Base-by-base conservation (phyloP, 2,329 filamentous ascomycete species). In the Fusarium subtropicale region DNA sequence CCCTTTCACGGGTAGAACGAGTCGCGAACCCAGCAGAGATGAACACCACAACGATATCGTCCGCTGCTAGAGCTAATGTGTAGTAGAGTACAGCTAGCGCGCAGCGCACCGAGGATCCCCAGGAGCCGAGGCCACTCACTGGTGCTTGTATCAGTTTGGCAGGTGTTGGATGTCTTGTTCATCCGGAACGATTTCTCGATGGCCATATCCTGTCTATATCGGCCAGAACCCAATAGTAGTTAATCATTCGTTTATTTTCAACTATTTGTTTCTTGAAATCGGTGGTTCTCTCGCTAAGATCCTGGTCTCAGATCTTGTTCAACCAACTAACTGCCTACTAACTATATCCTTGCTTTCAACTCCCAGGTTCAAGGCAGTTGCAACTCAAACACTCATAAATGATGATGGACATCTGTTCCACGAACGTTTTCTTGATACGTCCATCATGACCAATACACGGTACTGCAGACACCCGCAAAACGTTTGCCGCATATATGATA, bases 11-110 rank as follows among this genome's bases (percentile, higher is more conserved):
- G 24, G 18, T 61, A 39, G 28, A 61, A 30, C 33, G 20, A 41
- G 41, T 54, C 24, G 41, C 41, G 41, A 61, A 56, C 56, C 57
- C 24, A 52, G 34, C 26, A 41, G 62, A 59, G 62, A 59, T 60
- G 45, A 50, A 54, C 69, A 52, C 61, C 60, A 69, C 52, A 69
- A 38, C 48, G 47, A 51, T 69, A 38, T 56, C 34, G 26, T 20
- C 31, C 28, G 16, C 34, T 38, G 20, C 22, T 28, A 52, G n/a
- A 52, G n/a, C 28, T 39, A 15, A 52, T 26, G 18, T 45, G 36
- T 28, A 52, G 41, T 42, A 26, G 41, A 26, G 16, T 16, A 26
- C 20, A 26, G 22, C 2, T 26, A 52, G 63, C 26, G 56, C 31
- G 15, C 38, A 18, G 54, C 26, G 18, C 38, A 18, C 48, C 24